These are phyloP conservation scores for Quercus gilva DNA, from an alignment of 306 rosid genomes.

Conservation along the genomic window DNA sequence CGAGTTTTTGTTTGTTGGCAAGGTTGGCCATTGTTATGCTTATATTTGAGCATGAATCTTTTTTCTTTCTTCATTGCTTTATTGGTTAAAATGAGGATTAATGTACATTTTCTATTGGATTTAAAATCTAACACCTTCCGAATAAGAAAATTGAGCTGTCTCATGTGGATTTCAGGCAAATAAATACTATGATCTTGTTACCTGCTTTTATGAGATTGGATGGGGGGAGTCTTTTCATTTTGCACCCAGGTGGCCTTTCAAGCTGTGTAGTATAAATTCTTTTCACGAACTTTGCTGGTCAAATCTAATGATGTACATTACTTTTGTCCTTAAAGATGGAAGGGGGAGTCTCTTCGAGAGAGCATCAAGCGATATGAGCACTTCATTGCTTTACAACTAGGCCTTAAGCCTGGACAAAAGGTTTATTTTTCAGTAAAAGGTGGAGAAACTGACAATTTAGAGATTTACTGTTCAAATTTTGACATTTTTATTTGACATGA, in stretches of 20 bases:
- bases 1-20: neutral
- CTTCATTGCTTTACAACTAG: conserved; percentile 86
- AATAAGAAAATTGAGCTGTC: conserved; percentile 14
- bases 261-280: neutral
- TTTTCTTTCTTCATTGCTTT: neutral
- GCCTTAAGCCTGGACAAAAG: conserved; percentile 82
- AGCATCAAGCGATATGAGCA: conserved; percentile 94
- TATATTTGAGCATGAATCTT: neutral
- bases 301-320: conserved; percentile 1
- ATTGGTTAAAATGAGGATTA: conserved; percentile 9
- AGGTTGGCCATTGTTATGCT: neutral
- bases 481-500: neutral
- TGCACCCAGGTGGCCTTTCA: conserved; percentile 62
- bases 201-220: conserved; percentile 95
- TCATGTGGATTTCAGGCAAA: conserved; percentile 64
- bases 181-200: conserved; percentile 84
- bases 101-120: neutral
- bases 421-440: conserved; percentile 36
- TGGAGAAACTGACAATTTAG: neutral
- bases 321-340: conserved; percentile 53
- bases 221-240: conserved; percentile 99
- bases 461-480: neutral
- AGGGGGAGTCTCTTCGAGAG: conserved; percentile 85
- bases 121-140: conserved; percentile 7
- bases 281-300: neutral